Evolutionary conservation across 2,329 filamentous ascomycete species (phyloP), one percentile per base, ranked within the genome.

Genomic region (Xylaria digitata): DNA sequence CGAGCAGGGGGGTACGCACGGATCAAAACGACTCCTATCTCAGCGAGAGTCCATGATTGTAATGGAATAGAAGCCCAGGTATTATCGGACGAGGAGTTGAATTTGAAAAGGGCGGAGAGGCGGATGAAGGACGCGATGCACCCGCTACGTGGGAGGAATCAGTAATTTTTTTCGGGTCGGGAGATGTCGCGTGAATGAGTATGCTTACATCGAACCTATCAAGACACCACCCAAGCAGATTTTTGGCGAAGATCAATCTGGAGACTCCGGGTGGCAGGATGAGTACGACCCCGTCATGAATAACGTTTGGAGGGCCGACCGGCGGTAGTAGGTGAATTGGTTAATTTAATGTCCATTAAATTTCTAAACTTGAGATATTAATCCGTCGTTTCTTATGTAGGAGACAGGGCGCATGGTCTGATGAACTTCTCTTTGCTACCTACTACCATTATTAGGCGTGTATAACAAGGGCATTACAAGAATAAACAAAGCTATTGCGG

Each of bases 221-320:
- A 71, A 34, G 53, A 69, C 67, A 15, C 49, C 60, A n/a, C 37
- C 66, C 53, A 71, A 37, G 69, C 69, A 2, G 70, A 43, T 43
- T 71, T 71, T 34, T 68, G 55, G 9, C 63, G 65, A 21, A 67
- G 32, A 3, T 52, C 54, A 34, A 71, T 48, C 57, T 71, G 56
- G 26, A 70, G 60, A 32, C 37, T 66, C 69, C 67, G 68, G 17
- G 42, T 9, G 69, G 69, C 13, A 68, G n/a, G 37, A 68, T 53
- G 46, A 71, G 57, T 65, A 71, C 70, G n/a, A 52, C 56, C 15
- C 66, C 58, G 9, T 71, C 69, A 42, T 70, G 67, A 46, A 71
- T 62, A 9, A 65, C 32, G 30, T 70, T 70, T 2, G 67, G 65
- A 21, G 68, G 57, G 53, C 56, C 56, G 15, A 66, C 34, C 67